Percentiles rank a stretch among this genome's conserved stretches.
Evolutionary conservation across 1,139 yeast species (phyloP).

Genomic region (Geotrichum cucujoidarum): DNA sequence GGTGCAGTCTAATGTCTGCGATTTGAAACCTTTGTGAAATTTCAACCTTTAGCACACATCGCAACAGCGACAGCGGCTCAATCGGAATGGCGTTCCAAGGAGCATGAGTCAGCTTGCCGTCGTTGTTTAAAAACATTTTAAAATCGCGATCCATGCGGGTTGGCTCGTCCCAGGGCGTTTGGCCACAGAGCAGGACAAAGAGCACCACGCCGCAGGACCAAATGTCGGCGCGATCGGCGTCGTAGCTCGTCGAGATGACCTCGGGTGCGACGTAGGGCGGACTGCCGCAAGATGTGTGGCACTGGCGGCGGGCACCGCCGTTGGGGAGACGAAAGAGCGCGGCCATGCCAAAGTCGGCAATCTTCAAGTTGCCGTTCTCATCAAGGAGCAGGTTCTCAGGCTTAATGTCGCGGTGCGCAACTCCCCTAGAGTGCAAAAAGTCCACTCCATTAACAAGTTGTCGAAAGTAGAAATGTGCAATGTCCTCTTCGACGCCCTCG

Average conservation of each 20-base stretch:
- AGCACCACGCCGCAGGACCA: constrained; percentile 64
- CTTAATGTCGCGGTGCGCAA: constrained; percentile 84
- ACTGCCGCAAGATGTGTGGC: constrained; percentile 51
- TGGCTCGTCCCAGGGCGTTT: constrained; percentile 63
- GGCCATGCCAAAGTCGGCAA: constrained; percentile 67
- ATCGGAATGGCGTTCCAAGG: constrained; percentile 53
- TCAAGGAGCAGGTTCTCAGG: constrained; percentile 86
- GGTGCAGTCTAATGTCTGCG: constrained; percentile 43
- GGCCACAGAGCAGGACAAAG: constrained; percentile 56
- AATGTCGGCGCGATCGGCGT: constrained; percentile 51
- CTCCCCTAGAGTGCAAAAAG: constrained; percentile 62
- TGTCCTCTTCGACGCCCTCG: constrained; percentile 58
- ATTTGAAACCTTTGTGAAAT: constrained; percentile 43
- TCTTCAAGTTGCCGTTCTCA: constrained; percentile 54
- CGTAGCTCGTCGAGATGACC: constrained; percentile 42
- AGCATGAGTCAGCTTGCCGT: neutral
- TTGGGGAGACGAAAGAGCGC: constrained; percentile 47
- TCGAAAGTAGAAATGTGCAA: constrained; percentile 63
- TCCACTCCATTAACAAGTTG: constrained; percentile 55
- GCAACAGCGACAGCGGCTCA: constrained; percentile 46
- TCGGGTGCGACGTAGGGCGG: constrained; percentile 76
- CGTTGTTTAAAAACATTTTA: constrained; percentile 21
- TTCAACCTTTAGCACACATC: constrained; percentile 47
- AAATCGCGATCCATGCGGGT: constrained; percentile 47
- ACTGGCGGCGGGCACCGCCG: constrained; percentile 53